phyloP scores from a whole-genome alignment of 192 early-diverging fungal genomes.

The Rhizophlyctis rosea region DNA sequence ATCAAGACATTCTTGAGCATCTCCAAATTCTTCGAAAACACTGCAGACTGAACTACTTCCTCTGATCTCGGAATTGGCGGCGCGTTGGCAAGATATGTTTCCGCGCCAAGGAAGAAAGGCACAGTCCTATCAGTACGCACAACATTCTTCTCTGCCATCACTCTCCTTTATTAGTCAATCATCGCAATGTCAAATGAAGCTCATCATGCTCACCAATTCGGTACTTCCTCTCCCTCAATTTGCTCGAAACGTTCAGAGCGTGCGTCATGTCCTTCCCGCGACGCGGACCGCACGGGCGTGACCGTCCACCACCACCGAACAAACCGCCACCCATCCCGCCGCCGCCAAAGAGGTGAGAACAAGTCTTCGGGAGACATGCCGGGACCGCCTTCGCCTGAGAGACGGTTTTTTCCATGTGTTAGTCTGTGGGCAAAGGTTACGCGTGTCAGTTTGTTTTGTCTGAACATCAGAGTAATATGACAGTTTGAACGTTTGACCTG shows the following conservation, averaged over 20 bases:
- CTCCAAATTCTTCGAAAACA: conserved; percentile 68
- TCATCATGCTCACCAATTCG: conserved; percentile 51
- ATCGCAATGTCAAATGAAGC: too few relatives aligned
- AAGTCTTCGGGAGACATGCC: conserved; percentile 89
- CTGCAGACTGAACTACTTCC: conserved; percentile 59
- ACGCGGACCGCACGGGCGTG: conserved; percentile 69
- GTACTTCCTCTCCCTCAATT: conserved; percentile 51
- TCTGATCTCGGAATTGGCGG: conserved; percentile 54
- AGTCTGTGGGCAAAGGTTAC: too few relatives aligned
- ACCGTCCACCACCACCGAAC: conserved; percentile 59
- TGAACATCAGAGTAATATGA: too few relatives aligned
- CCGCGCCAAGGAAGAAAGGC: conserved; percentile 60
- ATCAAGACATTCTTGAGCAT: conserved; percentile 88
- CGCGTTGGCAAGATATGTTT: conserved; percentile 40
- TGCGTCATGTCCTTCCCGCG: conserved; percentile 48
- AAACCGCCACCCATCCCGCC: conserved; percentile 53
- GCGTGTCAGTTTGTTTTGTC: too few relatives aligned
- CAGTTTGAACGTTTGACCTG: too few relatives aligned
- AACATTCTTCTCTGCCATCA: conserved; percentile 84
- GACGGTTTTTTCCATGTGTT: conserved; percentile 90
- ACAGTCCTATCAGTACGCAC: conserved; percentile 90
- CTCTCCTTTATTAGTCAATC: too few relatives aligned
- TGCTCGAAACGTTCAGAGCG: conserved; percentile 48
- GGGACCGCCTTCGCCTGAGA: conserved; percentile 71
- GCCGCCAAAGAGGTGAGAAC: conserved; percentile 95